phyloP scores from a whole-genome alignment of 805 yeast genomes.

The Ogataea naganishii region DNA sequence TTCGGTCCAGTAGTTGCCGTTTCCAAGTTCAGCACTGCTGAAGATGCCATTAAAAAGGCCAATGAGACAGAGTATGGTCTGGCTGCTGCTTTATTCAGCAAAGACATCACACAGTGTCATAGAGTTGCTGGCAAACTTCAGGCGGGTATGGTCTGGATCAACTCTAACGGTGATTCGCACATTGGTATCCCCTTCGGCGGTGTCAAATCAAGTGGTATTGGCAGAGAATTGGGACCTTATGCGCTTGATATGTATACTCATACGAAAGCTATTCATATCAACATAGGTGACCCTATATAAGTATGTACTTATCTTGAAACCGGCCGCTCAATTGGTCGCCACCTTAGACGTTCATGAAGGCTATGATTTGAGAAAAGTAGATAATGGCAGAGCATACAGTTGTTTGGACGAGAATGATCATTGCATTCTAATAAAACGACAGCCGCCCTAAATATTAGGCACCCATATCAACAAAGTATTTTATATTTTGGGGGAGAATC shows the following conservation, averaged over 20 bases:
- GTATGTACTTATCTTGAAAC: background rate
- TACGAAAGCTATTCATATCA: conserved; percentile 65
- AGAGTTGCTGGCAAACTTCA: conserved; percentile 52
- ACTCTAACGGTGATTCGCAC: conserved; percentile 49
- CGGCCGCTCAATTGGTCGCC: no score
- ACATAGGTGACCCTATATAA: conserved; percentile 25
- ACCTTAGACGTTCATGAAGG: no score
- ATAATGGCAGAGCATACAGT: no score
- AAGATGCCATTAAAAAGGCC: conserved; percentile 51
- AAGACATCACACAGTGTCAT: conserved; percentile 51
- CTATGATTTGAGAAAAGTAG: no score
- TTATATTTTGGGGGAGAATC: no score
- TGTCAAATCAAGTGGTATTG: conserved; percentile 57
- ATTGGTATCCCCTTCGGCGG: conserved; percentile 61
- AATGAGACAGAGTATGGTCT: conserved; percentile 66
- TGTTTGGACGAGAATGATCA: no score
- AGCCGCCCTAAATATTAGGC: no score
- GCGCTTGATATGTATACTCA: conserved; percentile 56
- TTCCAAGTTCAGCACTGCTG: conserved; percentile 54
- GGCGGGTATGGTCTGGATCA: conserved; percentile 62
- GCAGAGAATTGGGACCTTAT: conserved; percentile 60
- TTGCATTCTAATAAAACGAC: no score
- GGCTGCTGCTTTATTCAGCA: conserved; percentile 72
- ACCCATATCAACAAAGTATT: no score
- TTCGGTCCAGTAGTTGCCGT: conserved; percentile 76